A percentile compares a stretch with the other conserved stretches of the same genome.
These are phyloP conservation scores for Saccharata proteae DNA, from an alignment of 2,329 filamentous ascomycete genomes.

Conservation along the genomic window DNA sequence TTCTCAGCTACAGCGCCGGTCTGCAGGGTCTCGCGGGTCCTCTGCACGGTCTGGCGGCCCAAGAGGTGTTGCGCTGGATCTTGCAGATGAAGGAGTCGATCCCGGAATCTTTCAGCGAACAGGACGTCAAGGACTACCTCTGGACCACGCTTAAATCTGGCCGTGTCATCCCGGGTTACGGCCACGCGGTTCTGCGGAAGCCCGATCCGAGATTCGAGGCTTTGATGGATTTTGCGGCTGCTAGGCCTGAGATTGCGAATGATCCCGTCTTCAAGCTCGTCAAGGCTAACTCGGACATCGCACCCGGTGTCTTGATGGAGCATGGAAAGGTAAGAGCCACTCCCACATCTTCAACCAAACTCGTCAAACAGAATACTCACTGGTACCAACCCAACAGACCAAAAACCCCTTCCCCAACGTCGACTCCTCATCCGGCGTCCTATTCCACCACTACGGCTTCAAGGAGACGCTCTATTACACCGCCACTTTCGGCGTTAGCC, in stretches of 20 bases:
- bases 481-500: slow-evolving; percentile 57
- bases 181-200: slow-evolving; percentile 91
- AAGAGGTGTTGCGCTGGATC: slow-evolving; percentile 96
- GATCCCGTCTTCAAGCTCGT: slow-evolving; percentile 93
- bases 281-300: slow-evolving; percentile 83
- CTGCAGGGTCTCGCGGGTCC: slow-evolving; percentile 93
- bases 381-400: slow-evolving; percentile 39
- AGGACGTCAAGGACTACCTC: slow-evolving; percentile 78
- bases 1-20: slow-evolving; percentile 91
- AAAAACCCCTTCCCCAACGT: slow-evolving; percentile 98
- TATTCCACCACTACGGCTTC: slow-evolving; percentile 98
- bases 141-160: slow-evolving; percentile 90
- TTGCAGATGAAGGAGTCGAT: slow-evolving; percentile 89
- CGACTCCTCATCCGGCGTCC: slow-evolving; percentile 80
- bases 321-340: slow-evolving; percentile 63
- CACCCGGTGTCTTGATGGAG: slow-evolving; percentile 78
- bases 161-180: slow-evolving; percentile 88
- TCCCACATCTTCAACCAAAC: not conserved
- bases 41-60: slow-evolving; percentile 81
- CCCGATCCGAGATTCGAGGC: slow-evolving; percentile 95
- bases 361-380: not conserved
- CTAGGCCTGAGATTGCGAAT: slow-evolving; percentile 69
- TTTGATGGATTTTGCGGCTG: slow-evolving; percentile 85
- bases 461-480: slow-evolving; percentile 93
- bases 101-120: slow-evolving; percentile 61